Evolutionary conservation across 345 rosid species (phyloP).

Genomic region (Leavenworthia alabamica): DNA sequence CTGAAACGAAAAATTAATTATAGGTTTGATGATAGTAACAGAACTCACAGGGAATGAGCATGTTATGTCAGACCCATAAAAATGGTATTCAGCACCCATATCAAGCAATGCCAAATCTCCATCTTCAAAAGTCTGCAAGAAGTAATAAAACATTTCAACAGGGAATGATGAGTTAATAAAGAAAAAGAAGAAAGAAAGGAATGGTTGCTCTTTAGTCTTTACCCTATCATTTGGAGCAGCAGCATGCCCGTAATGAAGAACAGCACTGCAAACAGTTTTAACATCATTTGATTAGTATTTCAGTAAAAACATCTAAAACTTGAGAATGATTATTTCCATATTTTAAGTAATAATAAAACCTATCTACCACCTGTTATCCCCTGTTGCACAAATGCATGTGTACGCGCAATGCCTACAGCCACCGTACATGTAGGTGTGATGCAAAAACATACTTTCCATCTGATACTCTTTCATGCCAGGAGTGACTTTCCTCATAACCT

Average conservation of each 20-base stretch:
- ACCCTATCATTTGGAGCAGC: conserved; percentile 99
- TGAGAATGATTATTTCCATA: background rate
- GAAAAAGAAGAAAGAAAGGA: background rate
- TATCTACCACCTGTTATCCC: conserved; percentile 62
- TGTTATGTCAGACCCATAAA: conserved; percentile 91
- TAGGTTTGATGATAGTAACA: background rate
- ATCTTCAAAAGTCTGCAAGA: conserved; percentile 65
- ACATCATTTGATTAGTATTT: background rate
- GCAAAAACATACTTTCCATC: conserved; percentile 89
- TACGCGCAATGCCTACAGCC: conserved; percentile 95
- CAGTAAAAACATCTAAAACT: background rate
- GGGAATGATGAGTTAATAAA: background rate
- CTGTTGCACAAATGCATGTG: conserved; percentile 94
- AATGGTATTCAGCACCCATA: conserved; percentile 91
- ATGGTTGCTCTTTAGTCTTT: conserved; percentile 17
- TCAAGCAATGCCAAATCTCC: conserved; percentile 93
- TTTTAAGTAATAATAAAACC: background rate
- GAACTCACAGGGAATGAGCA: conserved; percentile 87
- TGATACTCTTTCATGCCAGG: conserved; percentile 84
- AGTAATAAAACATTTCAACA: background rate
- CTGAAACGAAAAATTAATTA: background rate
- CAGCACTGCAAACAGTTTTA: conserved; percentile 49
- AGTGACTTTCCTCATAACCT: conserved; percentile 76
- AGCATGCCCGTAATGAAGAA: conserved; percentile 95
- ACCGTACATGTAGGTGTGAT: conserved; percentile 88